Conservation (phyloP, 106 monocot species). For the Dendrobium huoshanense region DNA sequence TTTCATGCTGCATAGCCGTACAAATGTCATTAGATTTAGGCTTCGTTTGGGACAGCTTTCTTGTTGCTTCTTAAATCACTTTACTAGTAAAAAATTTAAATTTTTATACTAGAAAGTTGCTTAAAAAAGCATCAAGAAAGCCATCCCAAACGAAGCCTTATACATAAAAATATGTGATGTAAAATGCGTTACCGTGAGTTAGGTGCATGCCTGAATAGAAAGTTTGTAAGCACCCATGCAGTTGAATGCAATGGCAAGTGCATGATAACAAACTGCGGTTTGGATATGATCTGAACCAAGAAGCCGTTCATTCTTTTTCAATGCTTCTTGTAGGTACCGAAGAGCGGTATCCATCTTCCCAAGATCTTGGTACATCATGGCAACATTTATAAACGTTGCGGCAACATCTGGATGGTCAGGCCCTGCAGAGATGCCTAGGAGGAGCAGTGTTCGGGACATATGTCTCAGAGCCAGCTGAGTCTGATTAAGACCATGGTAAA, state of each 20-base stretch:
- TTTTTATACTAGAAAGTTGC: too few species aligned
- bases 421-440: conserved; percentile 77
- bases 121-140: too few species aligned
- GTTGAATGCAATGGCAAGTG: conserved; percentile 95
- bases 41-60: too few species aligned
- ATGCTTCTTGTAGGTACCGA: conserved; percentile 87
- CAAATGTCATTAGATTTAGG: not conserved
- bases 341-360: conserved; percentile 92
- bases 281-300: conserved; percentile 91
- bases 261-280: conserved; percentile 97
- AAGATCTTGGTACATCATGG: conserved; percentile 97
- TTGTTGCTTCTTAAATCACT: too few species aligned
- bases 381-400: conserved; percentile 90
- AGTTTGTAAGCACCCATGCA: conserved; percentile 96
- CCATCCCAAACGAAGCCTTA: not conserved
- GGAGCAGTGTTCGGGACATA: conserved; percentile 76
- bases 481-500: conserved; percentile 93
- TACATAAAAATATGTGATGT: not conserved
- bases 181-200: not conserved
- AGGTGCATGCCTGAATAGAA: conserved; percentile 68
- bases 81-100: too few species aligned
- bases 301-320: conserved; percentile 90
- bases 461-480: conserved; percentile 85
- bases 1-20: conserved; percentile 66
- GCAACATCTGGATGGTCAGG: conserved; percentile 95